Conservation (phyloP, 768 basidiomycete genomes). For the Tylopilus felleus region DNA sequence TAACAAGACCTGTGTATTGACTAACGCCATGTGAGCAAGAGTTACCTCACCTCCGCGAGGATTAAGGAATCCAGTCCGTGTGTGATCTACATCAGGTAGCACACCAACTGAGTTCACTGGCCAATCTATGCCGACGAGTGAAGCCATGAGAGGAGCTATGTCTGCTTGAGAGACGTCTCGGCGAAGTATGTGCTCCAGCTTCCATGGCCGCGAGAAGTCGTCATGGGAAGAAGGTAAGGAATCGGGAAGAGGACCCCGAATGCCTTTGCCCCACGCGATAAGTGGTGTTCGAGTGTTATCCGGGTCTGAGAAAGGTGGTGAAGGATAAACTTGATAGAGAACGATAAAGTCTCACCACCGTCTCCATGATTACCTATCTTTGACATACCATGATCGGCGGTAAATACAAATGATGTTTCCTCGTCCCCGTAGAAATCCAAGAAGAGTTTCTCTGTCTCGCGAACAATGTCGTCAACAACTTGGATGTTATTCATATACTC, state of each 20-base stretch:
- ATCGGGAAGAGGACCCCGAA: constrained; percentile 66
- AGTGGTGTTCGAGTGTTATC: constrained; percentile 87
- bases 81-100: constrained; percentile 68
- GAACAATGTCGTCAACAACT: constrained; percentile 73
- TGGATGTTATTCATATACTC: constrained; percentile 87
- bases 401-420: constrained; percentile 75
- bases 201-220: constrained; percentile 64
- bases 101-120: constrained; percentile 84
- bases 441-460: constrained; percentile 59
- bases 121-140: constrained; percentile 68
- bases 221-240: constrained; percentile 60
- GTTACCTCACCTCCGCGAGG: constrained; percentile 44
- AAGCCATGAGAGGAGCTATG: constrained; percentile 72
- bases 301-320: constrained; percentile 54
- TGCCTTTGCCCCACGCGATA: constrained; percentile 76
- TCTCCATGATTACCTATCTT: constrained; percentile 87
- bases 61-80: constrained; percentile 54
- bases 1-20: constrained; percentile 68
- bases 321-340: background rate
- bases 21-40: constrained; percentile 52
- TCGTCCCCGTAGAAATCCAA: constrained; percentile 62
- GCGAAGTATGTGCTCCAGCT: constrained; percentile 52
- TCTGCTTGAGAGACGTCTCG: constrained; percentile 85
- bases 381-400: constrained; percentile 90
- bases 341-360: constrained; percentile 51